Base-by-base conservation (phyloP, 768 basidiomycete genomes). In the Suillus americanus region DNA sequence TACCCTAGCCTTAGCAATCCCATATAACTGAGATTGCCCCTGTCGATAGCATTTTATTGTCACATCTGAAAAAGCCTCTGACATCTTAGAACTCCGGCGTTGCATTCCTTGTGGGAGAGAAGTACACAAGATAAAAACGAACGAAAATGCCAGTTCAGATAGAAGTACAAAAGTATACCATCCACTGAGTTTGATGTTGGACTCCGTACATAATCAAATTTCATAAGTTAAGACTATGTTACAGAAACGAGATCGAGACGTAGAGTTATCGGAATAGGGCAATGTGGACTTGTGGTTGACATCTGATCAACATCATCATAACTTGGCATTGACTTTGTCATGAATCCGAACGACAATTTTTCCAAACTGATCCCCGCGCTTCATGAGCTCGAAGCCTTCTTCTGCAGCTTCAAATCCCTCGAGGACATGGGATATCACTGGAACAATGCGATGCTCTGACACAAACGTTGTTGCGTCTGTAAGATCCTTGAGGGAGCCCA, bases 401-500 rank as follows among this genome's bases (percentile, higher is more conserved):
- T 90, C 87, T 5, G 85, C 86, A 3, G 78, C 74, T 60, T 82
- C 83, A 61, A 94, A 79, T 3, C 90, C 90, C 50, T 86, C 79
- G n/a, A 93, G 72, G 33, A 92, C 83, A 66, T 86, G 82, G 9
- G 90, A 89, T 1, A 94, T 84, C 57, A 89, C 79, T 3, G 92
- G 92, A 1, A 85, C 79, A 64, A 95, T 88, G 54, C 79, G 80
- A 67, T 93, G 87, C 70, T 87, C 74, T 3, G 79, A 76, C 28
- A 94, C 74, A 76, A 95, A 94, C 16, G 77, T 74, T 1, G 91
- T 92, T 25, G 91, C 92, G 38, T 87, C 86, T 61, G 82, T 73
- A 64, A 95, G 81, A 76, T 95, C 92, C 62, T 85, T 81, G 68
- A 82, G 85, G 9, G 92, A 93, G 20, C 92, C 93, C 92, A 95